Evolutionary conservation across 345 rosid genomes (phyloP).

Genomic region (Arabis alpina): DNA sequence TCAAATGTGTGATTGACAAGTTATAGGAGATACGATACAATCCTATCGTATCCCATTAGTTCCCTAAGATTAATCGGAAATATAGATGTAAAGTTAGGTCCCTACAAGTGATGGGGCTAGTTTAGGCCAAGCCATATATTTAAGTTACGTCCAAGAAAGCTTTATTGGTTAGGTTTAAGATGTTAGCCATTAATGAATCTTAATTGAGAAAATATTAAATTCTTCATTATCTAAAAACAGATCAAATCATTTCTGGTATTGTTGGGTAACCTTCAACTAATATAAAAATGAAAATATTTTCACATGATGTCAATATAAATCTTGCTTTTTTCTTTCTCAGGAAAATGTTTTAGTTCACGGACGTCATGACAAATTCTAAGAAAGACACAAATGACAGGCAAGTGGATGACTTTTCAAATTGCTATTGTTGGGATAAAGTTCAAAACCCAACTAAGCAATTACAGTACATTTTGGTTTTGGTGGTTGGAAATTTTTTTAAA

Average conservation of each 20-base stretch:
- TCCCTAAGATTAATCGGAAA: background rate
- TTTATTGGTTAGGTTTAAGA: constrained; percentile 16
- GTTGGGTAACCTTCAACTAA: constrained; percentile 16
- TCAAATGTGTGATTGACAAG: no score
- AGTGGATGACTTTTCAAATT: constrained; percentile 31
- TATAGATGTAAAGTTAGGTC: background rate
- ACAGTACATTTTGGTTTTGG: constrained; percentile 31
- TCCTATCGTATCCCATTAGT: no score
- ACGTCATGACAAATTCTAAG: constrained; percentile 24
- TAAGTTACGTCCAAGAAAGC: constrained; percentile 8
- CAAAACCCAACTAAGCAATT: constrained; percentile 18
- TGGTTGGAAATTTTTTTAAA: constrained; percentile 30
- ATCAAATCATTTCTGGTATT: constrained; percentile 5
- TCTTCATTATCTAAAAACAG: constrained; percentile 2
- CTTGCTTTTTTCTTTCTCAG: background rate
- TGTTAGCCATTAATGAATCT: constrained; percentile 11
- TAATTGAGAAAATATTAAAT: background rate
- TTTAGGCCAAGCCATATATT: background rate
- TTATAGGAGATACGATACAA: no score
- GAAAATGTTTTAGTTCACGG: background rate
- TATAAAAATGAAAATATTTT: constrained; percentile 22
- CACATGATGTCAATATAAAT: constrained; percentile 10
- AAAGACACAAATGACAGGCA: constrained; percentile 40
- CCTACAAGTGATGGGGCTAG: background rate
- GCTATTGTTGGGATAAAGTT: constrained; percentile 29